Conservation (phyloP, 192 early-diverging fungal genomes). For the Backusella circina region DNA sequence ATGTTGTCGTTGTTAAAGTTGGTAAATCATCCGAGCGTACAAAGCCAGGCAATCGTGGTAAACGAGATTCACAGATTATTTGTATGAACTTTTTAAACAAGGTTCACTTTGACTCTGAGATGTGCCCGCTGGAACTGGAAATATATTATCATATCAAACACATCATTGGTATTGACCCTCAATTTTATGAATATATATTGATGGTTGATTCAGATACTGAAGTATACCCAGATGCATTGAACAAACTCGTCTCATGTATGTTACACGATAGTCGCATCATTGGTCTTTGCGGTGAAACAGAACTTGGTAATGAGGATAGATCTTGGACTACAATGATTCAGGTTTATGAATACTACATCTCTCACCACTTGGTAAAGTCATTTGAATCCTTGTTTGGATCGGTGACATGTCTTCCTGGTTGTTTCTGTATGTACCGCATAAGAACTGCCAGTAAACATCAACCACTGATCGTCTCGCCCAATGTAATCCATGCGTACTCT, state of each 20-base stretch:
- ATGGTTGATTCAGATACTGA: constrained; percentile 82
- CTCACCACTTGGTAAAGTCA: constrained; percentile 94
- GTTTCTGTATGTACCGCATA: constrained; percentile 99
- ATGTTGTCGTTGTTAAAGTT: constrained; percentile 77
- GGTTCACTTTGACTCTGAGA: constrained; percentile 76
- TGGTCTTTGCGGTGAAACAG: constrained; percentile 97
- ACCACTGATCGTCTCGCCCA: constrained; percentile 88
- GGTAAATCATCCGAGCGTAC: constrained; percentile 65
- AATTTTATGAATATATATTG: constrained; percentile 74
- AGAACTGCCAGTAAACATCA: constrained; percentile 83
- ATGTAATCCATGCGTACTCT: constrained; percentile 90
- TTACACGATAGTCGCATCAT: constrained; percentile 78
- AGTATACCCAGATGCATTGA: constrained; percentile 82
- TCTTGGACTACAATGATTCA: constrained; percentile 99
- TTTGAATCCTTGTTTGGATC: constrained; percentile 97
- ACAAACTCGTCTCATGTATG: constrained; percentile 81
- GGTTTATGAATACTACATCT: constrained; percentile 98
- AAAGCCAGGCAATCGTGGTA: constrained; percentile 82
- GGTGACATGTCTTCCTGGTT: constrained; percentile 96
- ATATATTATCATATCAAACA: constrained; percentile 84
- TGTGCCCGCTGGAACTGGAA: constrained; percentile 77
- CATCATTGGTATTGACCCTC: constrained; percentile 78
- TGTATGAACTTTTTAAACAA: constrained; percentile 81
- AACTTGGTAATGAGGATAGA: constrained; percentile 87
- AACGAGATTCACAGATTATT: constrained; percentile 84